Evolutionary conservation across 75 land plant genomes (phyloP).

Genomic region (Pinus tabuliformis): DNA sequence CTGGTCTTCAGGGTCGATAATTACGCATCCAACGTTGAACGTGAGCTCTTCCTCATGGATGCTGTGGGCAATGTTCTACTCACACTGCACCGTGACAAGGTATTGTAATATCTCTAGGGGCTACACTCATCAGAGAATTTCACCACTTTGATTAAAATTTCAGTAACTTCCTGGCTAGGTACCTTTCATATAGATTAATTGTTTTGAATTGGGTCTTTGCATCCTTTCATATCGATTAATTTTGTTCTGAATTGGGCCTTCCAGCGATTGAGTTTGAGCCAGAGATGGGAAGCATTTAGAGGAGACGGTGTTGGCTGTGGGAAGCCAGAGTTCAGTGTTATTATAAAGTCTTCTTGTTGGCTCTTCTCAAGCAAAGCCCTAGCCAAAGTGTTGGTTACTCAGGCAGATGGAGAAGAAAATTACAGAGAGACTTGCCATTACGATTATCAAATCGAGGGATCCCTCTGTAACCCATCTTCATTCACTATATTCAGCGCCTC

Average conservation of each 20-base stretch:
- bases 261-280: constrained; percentile 8
- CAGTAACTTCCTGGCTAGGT: neutral
- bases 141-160: neutral
- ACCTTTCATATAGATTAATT: neutral
- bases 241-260: neutral
- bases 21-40: constrained; percentile 7
- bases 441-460: neutral
- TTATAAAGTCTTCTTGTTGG: constrained; percentile 2
- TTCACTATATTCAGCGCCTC: neutral
- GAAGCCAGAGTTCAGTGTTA: constrained; percentile 3
- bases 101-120: constrained; percentile 1
- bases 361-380: neutral
- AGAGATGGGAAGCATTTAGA: constrained; percentile 25
- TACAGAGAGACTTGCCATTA: neutral
- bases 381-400: neutral
- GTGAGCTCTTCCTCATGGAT: constrained; percentile 20
- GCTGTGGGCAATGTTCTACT: constrained; percentile 10
- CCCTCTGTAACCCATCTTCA: neutral
- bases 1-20: constrained; percentile 24
- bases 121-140: neutral
- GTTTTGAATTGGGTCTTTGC: neutral
- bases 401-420: neutral
- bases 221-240: neutral
- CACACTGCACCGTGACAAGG: constrained; percentile 16
- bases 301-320: neutral